phyloP scores from a whole-genome alignment of 2,329 filamentous ascomycete species.

The Stemphylium lycopersici region DNA sequence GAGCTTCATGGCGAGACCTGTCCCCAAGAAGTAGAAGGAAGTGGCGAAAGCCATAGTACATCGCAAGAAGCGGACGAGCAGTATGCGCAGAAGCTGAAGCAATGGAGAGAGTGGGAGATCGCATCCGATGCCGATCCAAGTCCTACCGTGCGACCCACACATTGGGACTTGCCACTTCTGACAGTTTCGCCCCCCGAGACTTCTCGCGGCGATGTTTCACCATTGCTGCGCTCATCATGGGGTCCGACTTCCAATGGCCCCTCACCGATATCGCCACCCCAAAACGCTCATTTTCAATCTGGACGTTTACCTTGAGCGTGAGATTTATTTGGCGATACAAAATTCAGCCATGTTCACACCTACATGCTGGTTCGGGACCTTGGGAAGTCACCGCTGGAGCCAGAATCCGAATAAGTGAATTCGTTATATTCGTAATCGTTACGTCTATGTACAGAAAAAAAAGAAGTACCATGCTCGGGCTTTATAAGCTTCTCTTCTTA shows the following conservation, averaged over 20 bases:
- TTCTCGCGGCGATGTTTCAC: slow-evolving; percentile 13
- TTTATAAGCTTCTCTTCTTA: slow-evolving; percentile 10
- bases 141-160: background rate
- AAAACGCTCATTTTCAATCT: slow-evolving; percentile 13
- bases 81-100: slow-evolving; percentile 11
- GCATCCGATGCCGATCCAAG: slow-evolving; percentile 4
- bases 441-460: background rate
- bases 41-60: background rate
- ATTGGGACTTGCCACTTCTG: slow-evolving; percentile 3
- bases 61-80: slow-evolving; percentile 15
- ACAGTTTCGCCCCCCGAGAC: slow-evolving; percentile 10
- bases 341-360: background rate
- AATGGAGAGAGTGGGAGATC: slow-evolving; percentile 17
- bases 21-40: slow-evolving; percentile 24
- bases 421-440: background rate
- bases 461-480: background rate
- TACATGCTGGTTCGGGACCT: no score
- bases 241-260: background rate
- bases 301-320: background rate
- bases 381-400: no score
- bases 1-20: slow-evolving; percentile 26
- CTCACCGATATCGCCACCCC: slow-evolving; percentile 15
- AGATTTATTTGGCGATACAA: background rate
- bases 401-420: background rate
- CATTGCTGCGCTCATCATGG: slow-evolving; percentile 14